These are phyloP conservation scores for Coemansia sp. DNA, from an alignment of 192 early-diverging fungal genomes.

Conservation along the genomic window DNA sequence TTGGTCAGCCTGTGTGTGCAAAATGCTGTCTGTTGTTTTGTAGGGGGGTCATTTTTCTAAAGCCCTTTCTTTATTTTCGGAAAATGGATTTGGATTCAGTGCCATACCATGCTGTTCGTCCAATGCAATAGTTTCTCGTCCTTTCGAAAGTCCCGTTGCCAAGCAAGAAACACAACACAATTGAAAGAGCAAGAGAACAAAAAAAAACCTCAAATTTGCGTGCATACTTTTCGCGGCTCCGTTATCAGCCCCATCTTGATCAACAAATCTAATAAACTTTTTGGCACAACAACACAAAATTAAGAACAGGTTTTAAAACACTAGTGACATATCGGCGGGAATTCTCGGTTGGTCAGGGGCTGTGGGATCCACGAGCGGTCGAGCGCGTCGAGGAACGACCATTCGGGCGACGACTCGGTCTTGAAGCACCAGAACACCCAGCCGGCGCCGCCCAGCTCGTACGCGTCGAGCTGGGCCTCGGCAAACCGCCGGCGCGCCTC, in stretches of 20 bases:
- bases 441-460: slow-evolving; percentile 56
- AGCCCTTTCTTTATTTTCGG: too few relatives aligned
- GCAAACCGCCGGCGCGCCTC: slow-evolving; percentile 58
- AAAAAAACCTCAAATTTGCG: background rate
- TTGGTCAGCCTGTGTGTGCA: too few relatives aligned
- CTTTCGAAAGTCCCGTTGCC: too few relatives aligned
- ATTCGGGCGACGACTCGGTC: slow-evolving; percentile 64
- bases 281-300: background rate
- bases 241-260: too few relatives aligned
- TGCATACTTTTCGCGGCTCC: too few relatives aligned
- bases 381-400: slow-evolving; percentile 65
- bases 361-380: slow-evolving; percentile 64
- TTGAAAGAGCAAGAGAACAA: background rate
- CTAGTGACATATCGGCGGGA: slow-evolving; percentile 12
- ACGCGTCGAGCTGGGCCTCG: slow-evolving; percentile 64
- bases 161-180: too few relatives aligned
- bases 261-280: too few relatives aligned
- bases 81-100: too few relatives aligned
- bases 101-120: too few relatives aligned
- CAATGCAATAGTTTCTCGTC: too few relatives aligned
- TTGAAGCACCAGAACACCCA: slow-evolving; percentile 78
- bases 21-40: too few relatives aligned
- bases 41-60: too few relatives aligned
- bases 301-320: background rate
- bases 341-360: slow-evolving; percentile 36